Evolutionary conservation across 495 filamentous ascomycete species (phyloP).

Genomic region (Rostrohypoxylon terebratum): DNA sequence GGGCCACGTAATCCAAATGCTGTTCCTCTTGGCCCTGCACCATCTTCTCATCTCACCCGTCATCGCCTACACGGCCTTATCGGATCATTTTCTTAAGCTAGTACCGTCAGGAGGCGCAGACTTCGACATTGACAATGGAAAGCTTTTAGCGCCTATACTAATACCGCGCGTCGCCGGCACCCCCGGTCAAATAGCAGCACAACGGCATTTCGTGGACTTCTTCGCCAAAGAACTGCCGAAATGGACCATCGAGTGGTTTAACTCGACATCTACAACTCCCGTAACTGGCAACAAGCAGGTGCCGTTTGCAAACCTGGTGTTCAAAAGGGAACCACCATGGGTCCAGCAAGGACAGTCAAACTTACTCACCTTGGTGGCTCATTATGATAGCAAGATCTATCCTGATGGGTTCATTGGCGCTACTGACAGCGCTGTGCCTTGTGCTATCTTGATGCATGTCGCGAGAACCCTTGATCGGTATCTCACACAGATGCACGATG

Average conservation of each 20-base stretch:
- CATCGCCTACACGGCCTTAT: conserved; percentile 76
- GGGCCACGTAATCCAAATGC: conserved; percentile 41
- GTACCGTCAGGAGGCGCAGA: conserved; percentile 78
- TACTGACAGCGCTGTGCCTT: conserved; percentile 91
- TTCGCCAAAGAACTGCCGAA: conserved; percentile 76
- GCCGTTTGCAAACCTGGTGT: conserved; percentile 88
- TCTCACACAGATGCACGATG: conserved; percentile 82
- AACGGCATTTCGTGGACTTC: conserved; percentile 85
- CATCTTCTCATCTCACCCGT: conserved; percentile 54
- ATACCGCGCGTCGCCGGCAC: conserved; percentile 90
- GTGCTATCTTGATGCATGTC: conserved; percentile 89
- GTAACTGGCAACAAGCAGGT: conserved; percentile 73
- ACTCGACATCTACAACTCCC: conserved; percentile 85
- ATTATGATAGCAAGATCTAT: conserved; percentile 88
- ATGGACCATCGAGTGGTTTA: conserved; percentile 86
- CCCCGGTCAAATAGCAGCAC: conserved; percentile 75
- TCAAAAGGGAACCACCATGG: conserved; percentile 92
- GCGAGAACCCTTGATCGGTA: conserved; percentile 83
- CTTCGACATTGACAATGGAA: conserved; percentile 81
- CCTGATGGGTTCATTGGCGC: conserved; percentile 94
- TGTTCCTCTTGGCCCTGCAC: conserved; percentile 44
- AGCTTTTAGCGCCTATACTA: conserved; percentile 89
- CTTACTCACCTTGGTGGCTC: conserved; percentile 86
- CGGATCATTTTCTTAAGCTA: conserved; percentile 73
- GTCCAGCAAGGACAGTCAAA: conserved; percentile 76